Base-by-base conservation (phyloP, 2,329 filamentous ascomycete genomes). In the Leptographium radiaticola region DNA sequence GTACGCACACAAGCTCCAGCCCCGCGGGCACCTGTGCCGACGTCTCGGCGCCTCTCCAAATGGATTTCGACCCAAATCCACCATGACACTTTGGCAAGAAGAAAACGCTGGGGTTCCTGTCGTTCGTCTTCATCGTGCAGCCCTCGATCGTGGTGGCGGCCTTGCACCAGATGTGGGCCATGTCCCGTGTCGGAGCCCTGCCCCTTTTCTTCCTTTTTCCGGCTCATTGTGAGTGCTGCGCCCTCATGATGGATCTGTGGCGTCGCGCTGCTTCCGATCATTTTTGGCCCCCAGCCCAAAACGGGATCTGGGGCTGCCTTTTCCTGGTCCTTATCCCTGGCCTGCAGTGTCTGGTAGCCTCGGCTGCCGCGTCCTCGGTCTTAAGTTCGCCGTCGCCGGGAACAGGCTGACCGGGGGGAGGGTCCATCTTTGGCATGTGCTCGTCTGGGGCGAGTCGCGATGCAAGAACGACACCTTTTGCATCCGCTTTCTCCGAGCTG, bases 131-230 rank as follows among this genome's bases (percentile, higher is more conserved):
- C 61, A 73, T 80, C 49, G 77, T 80, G 3, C 80, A 83, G 61
- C 65, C 81, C 1, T 77, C 73, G 34, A 74, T 80, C 53, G 65
- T 79, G 3, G 74, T 81, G 4, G 80, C 80, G 1, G 76, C 75
- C 6, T 80, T 76, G 7, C 72, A 80, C 7, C 80, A 83, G 64
- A 72, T 71, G 34, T 84, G 80, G 80, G 80, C 80, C 0, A 83
- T 83, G 62, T 77, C 76, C 10, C 73, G 80, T 30, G 80, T 83
- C 59, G 78, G 77, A 2, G 80, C 79, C 1, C 68, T 83, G n/a
- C 1, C 80, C 80, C 0, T 81, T 83, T 62, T 79, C 76, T 2
- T 63, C 57, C 6, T 80, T 77, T 64, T 78, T 82, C 64, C 70
- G 77, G 36, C 70, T 72, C 8, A 76, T 83, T 61, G 60, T 64